A percentile compares a stretch with the other conserved stretches of the same genome.
phyloP scores from a whole-genome alignment of 73 alveolate genomes.

The Paramecium octaurelia region DNA sequence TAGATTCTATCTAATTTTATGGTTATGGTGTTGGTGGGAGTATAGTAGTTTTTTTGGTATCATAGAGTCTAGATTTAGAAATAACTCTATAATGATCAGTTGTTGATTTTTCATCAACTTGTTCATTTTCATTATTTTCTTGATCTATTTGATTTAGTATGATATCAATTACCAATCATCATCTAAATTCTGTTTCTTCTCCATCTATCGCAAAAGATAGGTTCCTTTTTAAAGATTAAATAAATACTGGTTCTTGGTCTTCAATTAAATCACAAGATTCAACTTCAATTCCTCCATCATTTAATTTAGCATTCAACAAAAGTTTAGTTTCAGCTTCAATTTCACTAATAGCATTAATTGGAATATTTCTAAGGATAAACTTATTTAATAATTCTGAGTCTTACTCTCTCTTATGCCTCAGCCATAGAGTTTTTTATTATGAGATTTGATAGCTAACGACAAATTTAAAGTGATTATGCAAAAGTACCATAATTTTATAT shows the following conservation, averaged over 20 bases:
- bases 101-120: background rate
- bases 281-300: background rate
- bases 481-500: conserved; percentile 28
- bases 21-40: background rate
- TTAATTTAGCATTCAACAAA: background rate
- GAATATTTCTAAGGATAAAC: background rate
- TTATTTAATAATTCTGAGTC: background rate
- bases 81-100: background rate
- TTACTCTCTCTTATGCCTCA: conserved; percentile 22
- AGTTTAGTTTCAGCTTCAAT: background rate
- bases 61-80: background rate
- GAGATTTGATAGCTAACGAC: background rate
- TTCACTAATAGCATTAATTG: background rate
- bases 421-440: background rate
- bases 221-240: background rate
- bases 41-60: background rate
- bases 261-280: background rate
- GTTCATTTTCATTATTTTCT: background rate
- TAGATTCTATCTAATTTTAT: background rate
- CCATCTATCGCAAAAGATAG: background rate
- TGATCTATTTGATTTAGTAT: background rate
- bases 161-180: background rate
- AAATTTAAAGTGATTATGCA: background rate
- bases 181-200: background rate
- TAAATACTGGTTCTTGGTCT: conserved; percentile 43